phyloP scores from a whole-genome alignment of 1,284 basidiomycete species.

The Boletus semigastroideus region DNA sequence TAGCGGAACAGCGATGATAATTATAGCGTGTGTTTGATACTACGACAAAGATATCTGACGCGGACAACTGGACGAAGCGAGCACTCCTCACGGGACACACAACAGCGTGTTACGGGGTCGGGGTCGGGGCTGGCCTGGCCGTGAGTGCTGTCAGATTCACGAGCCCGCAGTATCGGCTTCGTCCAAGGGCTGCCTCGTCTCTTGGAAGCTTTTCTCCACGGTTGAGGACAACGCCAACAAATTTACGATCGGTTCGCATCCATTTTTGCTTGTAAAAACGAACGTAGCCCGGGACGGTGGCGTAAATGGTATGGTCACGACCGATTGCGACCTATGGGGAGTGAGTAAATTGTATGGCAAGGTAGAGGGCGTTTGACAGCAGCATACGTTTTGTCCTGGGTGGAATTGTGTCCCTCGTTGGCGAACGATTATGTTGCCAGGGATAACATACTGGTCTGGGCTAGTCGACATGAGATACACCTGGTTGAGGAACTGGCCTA shows the following conservation, averaged over 20 bases:
- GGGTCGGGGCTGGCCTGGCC: not conserved
- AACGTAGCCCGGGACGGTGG: constrained; percentile 84
- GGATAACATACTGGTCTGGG: constrained; percentile 82
- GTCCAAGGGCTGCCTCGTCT: constrained; percentile 67
- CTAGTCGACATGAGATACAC: constrained; percentile 14
- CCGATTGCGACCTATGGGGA: constrained; percentile 77
- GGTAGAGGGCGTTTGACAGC: constrained; percentile 26
- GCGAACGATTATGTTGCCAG: constrained; percentile 91
- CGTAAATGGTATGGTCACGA: constrained; percentile 90
- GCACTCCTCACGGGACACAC: not conserved
- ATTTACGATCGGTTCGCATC: constrained; percentile 71
- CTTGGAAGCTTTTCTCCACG: constrained; percentile 83
- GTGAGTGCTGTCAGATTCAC: constrained; percentile 49
- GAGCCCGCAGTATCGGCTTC: constrained; percentile 75
- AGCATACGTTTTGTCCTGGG: constrained; percentile 83
- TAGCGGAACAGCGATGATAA: constrained; percentile 9
- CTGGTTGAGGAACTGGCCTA: constrained; percentile 34
- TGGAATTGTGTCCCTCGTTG: constrained; percentile 90
- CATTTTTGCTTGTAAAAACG: constrained; percentile 84
- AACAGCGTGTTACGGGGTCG: not conserved
- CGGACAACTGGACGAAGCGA: not conserved
- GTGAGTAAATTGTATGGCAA: constrained; percentile 11
- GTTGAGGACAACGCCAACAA: constrained; percentile 78
- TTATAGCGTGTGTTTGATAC: constrained; percentile 20
- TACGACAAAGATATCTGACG: constrained; percentile 15